Base-by-base conservation (phyloP, 257 asterid species). In the Solanum paucissectum region DNA sequence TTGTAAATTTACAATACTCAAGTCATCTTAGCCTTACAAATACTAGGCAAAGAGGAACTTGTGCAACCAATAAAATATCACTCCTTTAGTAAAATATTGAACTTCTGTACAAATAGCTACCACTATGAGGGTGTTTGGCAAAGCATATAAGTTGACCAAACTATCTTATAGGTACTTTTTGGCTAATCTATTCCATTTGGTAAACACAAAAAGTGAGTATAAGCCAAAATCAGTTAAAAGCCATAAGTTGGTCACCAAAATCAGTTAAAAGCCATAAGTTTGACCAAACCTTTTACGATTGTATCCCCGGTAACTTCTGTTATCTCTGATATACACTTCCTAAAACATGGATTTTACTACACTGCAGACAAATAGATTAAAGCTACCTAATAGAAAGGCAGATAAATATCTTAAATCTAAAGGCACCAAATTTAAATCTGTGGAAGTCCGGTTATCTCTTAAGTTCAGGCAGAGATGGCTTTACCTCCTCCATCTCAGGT, bases 401-500 rank as follows among this genome's bases (percentile, higher is more conserved):
- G 27, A 73, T 73, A 33, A 33, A 74, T 13, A 79, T n/a, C 11
- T 40, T 14, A 44, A 44, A 79, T 5, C 84, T 27, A 79, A 79
- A 25, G 84, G 37, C 38, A 27, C 66, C 40, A 16, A 79, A 44
- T 44, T 27, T 83, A 60, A 71, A 72, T 40, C 13, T 16, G 49
- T 18, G 72, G 83, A 76, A 23, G 40, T 52, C 27, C 25, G 5
- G 27, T 55, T 5, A 62, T 36, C 46, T 20, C 21, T 14, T 10
- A 64, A 42, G 82, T 46, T 69, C 23, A 72, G 69, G 34, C 58
- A 42, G 44, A 55, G 21, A 62, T 86, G 83, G 40, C 38, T 32
- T 91, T 90, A 97, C 99, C 99, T 97, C 99, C 92, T 95, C 99
- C 99, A 97, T 96, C 92, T 97, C 99, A 90, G 99, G 98, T 92